Conservation (phyloP, 1,284 basidiomycete genomes). For the Rhodotorula sp. region DNA sequence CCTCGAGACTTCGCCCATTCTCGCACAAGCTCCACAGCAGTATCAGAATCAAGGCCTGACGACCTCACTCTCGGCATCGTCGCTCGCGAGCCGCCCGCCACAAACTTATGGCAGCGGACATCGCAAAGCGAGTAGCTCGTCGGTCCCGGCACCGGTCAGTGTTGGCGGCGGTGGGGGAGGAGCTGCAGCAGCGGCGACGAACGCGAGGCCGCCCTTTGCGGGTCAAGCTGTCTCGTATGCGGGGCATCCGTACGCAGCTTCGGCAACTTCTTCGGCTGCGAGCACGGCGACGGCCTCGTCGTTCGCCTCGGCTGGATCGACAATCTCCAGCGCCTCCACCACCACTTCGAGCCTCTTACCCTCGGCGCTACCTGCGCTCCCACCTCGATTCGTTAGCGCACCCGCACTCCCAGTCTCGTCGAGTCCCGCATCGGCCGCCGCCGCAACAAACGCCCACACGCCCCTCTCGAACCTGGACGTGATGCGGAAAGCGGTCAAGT, state of each 20-base stretch:
- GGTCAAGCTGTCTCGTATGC: constrained; percentile 17
- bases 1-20: not conserved
- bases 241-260: constrained; percentile 28
- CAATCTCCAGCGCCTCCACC: not conserved
- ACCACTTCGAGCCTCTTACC: constrained; percentile 10
- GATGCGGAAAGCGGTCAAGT: constrained; percentile 77
- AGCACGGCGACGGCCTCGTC: constrained; percentile 13
- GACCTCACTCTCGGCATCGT: not conserved
- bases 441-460: not conserved
- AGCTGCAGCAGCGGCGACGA: not conserved
- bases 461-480: constrained; percentile 58
- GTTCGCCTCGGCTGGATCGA: not conserved
- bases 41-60: not conserved
- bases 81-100: constrained; percentile 2
- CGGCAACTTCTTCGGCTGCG: not conserved
- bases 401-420: not conserved
- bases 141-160: not conserved
- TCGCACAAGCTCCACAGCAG: not conserved
- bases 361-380: constrained; percentile 4
- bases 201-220: constrained; percentile 4
- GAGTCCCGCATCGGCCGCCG: not conserved
- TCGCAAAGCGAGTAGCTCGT: constrained; percentile 27
- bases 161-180: not conserved
- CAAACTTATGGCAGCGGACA: constrained; percentile 1
- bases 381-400: not conserved